Conservation (phyloP, 2,329 filamentous ascomycete species). For the Neonectria sp. region DNA sequence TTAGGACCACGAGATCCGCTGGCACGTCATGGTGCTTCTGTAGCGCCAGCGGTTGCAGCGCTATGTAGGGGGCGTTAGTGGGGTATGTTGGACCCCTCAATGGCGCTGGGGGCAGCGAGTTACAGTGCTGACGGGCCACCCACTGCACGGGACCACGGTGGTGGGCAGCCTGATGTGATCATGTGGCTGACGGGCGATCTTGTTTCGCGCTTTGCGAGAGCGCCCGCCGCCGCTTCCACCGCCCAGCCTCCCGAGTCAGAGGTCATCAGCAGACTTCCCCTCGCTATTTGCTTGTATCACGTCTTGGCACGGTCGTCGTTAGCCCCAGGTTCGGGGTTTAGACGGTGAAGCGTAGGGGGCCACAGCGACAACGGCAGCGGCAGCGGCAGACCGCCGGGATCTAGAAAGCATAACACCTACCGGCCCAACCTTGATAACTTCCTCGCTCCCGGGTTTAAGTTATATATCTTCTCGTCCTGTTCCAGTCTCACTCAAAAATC, state of each 20-base stretch:
- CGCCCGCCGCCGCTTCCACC: neutral
- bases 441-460: too few species aligned
- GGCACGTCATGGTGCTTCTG: constrained; percentile 21
- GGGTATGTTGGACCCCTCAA: neutral
- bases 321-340: neutral
- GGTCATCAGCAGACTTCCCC: neutral
- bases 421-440: neutral
- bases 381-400: neutral
- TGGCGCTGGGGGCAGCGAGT: neutral
- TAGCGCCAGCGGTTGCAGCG: constrained; percentile 23
- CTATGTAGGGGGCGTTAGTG: neutral
- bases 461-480: neutral
- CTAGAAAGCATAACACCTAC: neutral
- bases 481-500: neutral
- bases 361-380: too few species aligned
- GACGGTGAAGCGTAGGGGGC: neutral
- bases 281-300: neutral
- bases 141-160: neutral
- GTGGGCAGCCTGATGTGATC: neutral
- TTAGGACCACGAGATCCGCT: constrained; percentile 10
- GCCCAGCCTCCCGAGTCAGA: neutral
- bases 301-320: neutral
- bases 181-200: neutral
- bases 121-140: neutral
- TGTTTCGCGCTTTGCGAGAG: neutral